Percentiles rank a stretch among this genome's conserved stretches.
Conservation (phyloP, 306 rosid genomes). For the Cucurbita maxima region DNA sequence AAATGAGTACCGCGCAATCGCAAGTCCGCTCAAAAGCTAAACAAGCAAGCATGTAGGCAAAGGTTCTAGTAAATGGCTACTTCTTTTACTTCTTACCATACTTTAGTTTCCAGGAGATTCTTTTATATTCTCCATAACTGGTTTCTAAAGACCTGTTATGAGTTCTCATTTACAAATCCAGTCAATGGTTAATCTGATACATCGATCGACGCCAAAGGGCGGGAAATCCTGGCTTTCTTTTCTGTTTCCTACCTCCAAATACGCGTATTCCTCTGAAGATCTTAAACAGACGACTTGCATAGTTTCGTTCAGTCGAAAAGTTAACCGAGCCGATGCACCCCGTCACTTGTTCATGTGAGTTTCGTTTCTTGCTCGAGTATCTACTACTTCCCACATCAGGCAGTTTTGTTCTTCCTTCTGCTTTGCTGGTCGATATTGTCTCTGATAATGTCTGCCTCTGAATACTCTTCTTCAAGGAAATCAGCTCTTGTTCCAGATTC, state of each 20-base stretch:
- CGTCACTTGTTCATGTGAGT: constrained; percentile 38
- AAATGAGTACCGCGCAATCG: no score
- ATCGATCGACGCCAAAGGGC: constrained; percentile 23
- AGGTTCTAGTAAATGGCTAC: neutral
- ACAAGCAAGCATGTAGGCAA: neutral
- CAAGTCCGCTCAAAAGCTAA: no score
- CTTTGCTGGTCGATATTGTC: constrained; percentile 12
- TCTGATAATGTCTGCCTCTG: constrained; percentile 40
- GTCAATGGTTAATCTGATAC: constrained; percentile 16
- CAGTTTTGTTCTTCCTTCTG: constrained; percentile 21
- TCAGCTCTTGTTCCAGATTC: constrained; percentile 61
- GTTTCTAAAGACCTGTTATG: constrained; percentile 23
- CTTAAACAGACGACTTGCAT: constrained; percentile 44
- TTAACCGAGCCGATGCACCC: constrained; percentile 63
- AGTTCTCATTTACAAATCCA: neutral
- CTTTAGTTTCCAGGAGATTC: neutral
- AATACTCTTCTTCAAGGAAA: constrained; percentile 52
- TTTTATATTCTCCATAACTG: constrained; percentile 4
- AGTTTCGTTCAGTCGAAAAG: constrained; percentile 50
- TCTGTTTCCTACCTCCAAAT: constrained; percentile 47
- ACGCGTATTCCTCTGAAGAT: constrained; percentile 34
- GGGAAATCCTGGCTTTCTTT: constrained; percentile 31
- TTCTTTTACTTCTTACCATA: neutral
- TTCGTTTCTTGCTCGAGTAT: constrained; percentile 39
- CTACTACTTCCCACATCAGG: constrained; percentile 35